Base-by-base conservation (phyloP, 257 asterid species). In the Solanum tarijense region DNA sequence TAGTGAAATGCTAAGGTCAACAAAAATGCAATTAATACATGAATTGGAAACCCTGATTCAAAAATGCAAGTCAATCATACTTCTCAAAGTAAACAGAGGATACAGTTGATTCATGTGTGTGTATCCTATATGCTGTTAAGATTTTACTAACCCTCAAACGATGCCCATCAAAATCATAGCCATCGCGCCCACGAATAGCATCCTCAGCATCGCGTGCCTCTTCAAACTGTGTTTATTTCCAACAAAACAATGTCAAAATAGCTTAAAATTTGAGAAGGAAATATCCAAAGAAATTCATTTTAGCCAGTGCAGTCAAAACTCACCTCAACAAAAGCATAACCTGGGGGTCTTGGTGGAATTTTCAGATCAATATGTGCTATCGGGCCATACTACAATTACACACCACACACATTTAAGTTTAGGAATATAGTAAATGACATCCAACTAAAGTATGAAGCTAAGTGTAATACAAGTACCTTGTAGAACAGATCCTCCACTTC, bases 171-270 rank as follows among this genome's bases (percentile, higher is more conserved):
- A 95, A 97, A 76, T 96, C 98, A 92, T 95, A 95, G 87, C 99
- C 99, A 96, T 97, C 99, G 86, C 99, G 99, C 39, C 99, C 99
- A 83, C 96, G 97, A 89, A 97, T 97, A 79, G 99, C 99, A 93
- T 96, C 99, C 82, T 97, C 99, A 85, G 99, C 99, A 92, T 97
- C 99, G 34, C 98, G 99, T 9, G 96, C 91, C 91, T 97, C 98
- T 90, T 97, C 99, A 89, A 97, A 97, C 99, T 97, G 97, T 81
- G 12, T 31, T 83, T 82, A 27, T 48, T 48, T 46, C 27, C 68
- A 82, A 18, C 43, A 48, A 48, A 48, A 29, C 8, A 16, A 48
- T 82, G 69, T 48, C 85, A 82, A 82, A 82, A 48, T 29, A 29
- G 69, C 41, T 43, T 81, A 16, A 18, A 31, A 4, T 25, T 41